Base-by-base conservation (phyloP, 1,139 yeast species). In the Nadsonia commutata region DNA sequence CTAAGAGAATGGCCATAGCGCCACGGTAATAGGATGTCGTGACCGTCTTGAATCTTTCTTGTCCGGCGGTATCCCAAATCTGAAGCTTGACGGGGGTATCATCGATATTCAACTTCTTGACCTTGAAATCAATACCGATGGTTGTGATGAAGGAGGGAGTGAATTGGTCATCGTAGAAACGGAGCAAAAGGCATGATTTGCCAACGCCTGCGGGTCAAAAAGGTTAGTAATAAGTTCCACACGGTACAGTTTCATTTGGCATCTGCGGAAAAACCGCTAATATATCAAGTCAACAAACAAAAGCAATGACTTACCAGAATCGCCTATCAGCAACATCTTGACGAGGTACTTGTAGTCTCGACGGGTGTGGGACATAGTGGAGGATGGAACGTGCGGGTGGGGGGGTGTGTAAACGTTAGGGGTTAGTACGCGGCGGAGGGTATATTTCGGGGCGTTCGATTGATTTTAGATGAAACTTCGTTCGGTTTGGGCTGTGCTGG, bases 1-100 rank as follows among this genome's bases (percentile, higher is more conserved):
- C 95, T 54, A 90, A 75, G 47, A 90, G 78, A 60, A 93, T 90
- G 50, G 98, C 99, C 93, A 86, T 85, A 47, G 99, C 98, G 46
- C 97, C 96, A 64, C 99, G 78, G 68, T 93, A 90, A 66, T 93
- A 90, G 8, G 98, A 96, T 18, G 97, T 86, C 41, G 98, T 90
- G 64, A 90, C 90, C 44, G 98, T 90, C 70, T 96, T 78, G 72
- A 90, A 90, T 56, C 98, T 74, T 65, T 90, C 98, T 67, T 90
- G 98, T 21, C 98, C 98, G 5, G 98, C 98, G 36, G 98, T 90
- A 63, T 90, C 98, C 98, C 98, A 90, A 38, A 90, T 86, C 64
- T 90, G 98, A 58, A 90, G 74, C 67, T 90, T 90, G 64, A 93
- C 83, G 55, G 81, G 80, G 65, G 84, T 83, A 47, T 95, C 95